Percentiles rank a stretch among this genome's conserved stretches.
These are phyloP conservation scores for Aquilaria malaccensis DNA, from an alignment of 345 rosid genomes.

Conservation along the genomic window DNA sequence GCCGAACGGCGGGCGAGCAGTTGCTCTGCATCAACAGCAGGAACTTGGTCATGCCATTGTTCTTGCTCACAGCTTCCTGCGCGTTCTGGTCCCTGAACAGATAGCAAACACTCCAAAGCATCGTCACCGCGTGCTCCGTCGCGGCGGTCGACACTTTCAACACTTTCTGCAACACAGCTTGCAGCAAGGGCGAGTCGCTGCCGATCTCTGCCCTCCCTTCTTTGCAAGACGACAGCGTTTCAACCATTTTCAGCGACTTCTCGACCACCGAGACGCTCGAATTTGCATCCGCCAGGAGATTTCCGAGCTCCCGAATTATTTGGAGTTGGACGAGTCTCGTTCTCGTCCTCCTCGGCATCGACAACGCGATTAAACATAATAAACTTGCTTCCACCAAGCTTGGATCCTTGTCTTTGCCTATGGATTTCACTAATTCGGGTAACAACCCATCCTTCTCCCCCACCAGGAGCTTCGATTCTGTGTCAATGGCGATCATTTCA, in stretches of 20 bases:
- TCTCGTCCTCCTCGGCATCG: constrained; percentile 46
- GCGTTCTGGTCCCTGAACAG: constrained; percentile 55
- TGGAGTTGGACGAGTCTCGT: constrained; percentile 31
- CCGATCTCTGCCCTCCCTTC: constrained; percentile 64
- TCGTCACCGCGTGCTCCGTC: constrained; percentile 81
- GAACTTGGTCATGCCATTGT: constrained; percentile 67
- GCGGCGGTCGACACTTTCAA: constrained; percentile 64
- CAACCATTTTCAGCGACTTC: constrained; percentile 65
- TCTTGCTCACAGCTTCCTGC: constrained; percentile 49
- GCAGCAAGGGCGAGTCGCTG: constrained; percentile 33
- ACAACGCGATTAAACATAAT: constrained; percentile 45
- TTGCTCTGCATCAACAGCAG: constrained; percentile 84
- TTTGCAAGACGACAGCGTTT: constrained; percentile 40
- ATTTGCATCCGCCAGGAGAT: constrained; percentile 33
- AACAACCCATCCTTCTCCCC: constrained; percentile 55
- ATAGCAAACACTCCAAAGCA: constrained; percentile 72
- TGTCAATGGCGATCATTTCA: constrained; percentile 46
- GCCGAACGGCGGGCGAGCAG: constrained; percentile 59
- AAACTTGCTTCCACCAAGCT: constrained; percentile 46
- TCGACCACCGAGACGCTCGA: constrained; percentile 35
- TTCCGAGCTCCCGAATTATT: constrained; percentile 30
- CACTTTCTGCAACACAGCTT: constrained; percentile 58
- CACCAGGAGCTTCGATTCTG: constrained; percentile 41
- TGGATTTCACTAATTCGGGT: constrained; percentile 30
- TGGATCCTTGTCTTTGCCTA: constrained; percentile 35